Conservation (phyloP, 192 early-diverging fungal genomes). For the Podochytrium sp. region DNA sequence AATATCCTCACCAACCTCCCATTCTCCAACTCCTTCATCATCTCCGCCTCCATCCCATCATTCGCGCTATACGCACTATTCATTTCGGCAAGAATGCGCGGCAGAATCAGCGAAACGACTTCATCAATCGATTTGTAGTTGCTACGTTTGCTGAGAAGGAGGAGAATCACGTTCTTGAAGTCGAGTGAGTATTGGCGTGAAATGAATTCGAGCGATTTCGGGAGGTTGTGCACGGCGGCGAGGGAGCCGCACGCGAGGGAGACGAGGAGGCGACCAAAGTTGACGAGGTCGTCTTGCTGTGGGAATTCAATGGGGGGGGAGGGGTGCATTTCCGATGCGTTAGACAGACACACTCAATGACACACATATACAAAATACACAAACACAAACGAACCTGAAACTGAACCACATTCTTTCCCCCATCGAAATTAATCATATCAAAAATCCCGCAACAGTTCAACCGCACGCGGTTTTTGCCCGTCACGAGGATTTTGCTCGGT, state of each 20-base stretch:
- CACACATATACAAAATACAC: background rate
- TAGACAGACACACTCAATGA: background rate
- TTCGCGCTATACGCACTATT: conserved; percentile 75
- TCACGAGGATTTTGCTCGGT: conserved; percentile 81
- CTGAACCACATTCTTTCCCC: conserved; percentile 55
- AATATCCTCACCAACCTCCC: conserved; percentile 86
- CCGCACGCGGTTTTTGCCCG: conserved; percentile 79
- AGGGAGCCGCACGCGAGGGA: conserved; percentile 77
- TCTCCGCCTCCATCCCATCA: conserved; percentile 79
- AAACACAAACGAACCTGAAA: conserved; percentile 23
- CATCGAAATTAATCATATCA: conserved; percentile 75
- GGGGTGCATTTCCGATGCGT: background rate
- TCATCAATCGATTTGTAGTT: conserved; percentile 79
- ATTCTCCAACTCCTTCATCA: conserved; percentile 88
- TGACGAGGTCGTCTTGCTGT: conserved; percentile 83
- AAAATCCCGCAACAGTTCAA: conserved; percentile 55
- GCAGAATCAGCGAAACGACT: conserved; percentile 76
- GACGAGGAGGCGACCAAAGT: conserved; percentile 81
- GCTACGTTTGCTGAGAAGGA: conserved; percentile 75
- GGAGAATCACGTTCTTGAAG: conserved; percentile 81
- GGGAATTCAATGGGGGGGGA: background rate
- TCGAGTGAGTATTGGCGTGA: conserved; percentile 76
- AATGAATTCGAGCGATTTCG: conserved; percentile 78
- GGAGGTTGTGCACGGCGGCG: conserved; percentile 68
- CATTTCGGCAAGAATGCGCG: conserved; percentile 76